A percentile compares a stretch with the other conserved stretches of the same genome.
Conservation (phyloP, 768 basidiomycete genomes). For the Tulasnella sp. region DNA sequence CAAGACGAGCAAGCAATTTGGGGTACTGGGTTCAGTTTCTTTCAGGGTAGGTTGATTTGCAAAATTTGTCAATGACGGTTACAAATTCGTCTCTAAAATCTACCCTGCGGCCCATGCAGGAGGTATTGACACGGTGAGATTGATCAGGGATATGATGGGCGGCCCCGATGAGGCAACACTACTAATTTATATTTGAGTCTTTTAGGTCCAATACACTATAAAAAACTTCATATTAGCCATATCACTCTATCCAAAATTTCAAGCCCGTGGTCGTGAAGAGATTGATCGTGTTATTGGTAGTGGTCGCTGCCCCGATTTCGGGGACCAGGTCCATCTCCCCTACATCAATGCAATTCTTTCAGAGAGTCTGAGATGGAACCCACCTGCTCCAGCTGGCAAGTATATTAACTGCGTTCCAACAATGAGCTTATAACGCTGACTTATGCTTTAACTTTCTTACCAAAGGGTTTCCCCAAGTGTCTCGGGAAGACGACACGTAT, state of each 20-base stretch:
- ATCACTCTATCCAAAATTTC: constrained; percentile 19
- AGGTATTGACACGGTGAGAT: not conserved
- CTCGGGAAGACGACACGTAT: constrained; percentile 22
- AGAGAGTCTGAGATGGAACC: constrained; percentile 11
- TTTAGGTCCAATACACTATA: not conserved
- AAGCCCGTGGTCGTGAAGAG: not conserved
- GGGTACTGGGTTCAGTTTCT: not conserved
- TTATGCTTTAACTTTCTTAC: not conserved
- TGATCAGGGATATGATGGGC: too few species aligned
- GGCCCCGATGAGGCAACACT: too few species aligned
- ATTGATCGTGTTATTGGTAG: constrained; percentile 2
- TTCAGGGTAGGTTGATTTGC: not conserved
- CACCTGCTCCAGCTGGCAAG: not conserved
- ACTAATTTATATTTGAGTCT: not conserved
- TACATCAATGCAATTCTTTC: constrained; percentile 15
- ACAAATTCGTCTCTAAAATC: not conserved
- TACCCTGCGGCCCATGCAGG: not conserved
- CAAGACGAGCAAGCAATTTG: not conserved
- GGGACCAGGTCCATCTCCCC: not conserved
- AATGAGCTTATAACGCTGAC: not conserved
- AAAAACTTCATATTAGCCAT: constrained; percentile 24
- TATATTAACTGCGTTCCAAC: too few species aligned
- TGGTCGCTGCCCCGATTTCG: constrained; percentile 4
- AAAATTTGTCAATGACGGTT: too few species aligned
- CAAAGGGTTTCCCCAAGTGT: constrained; percentile 8